Evolutionary conservation across 2,329 filamentous ascomycete species (phyloP).

Genomic region (Microthyrium microscopicum): DNA sequence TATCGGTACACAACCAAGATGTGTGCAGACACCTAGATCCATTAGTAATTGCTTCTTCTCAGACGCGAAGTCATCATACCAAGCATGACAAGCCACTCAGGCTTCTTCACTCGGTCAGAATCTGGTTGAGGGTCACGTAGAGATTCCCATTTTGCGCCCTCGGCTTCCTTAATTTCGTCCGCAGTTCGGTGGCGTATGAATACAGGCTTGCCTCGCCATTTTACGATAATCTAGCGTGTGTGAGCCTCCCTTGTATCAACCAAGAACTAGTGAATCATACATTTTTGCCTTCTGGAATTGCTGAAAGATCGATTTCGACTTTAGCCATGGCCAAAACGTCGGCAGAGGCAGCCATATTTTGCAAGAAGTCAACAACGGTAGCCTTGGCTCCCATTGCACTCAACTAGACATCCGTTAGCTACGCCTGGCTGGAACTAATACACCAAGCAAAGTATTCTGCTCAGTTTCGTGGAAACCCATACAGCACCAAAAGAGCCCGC

Average conservation of each 20-base stretch:
- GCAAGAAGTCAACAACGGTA: conserved; percentile 93
- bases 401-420: too few species aligned
- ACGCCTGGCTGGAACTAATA: too few species aligned
- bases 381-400: conserved; percentile 91
- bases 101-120: conserved; percentile 87
- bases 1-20: conserved; percentile 97
- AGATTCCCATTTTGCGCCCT: conserved; percentile 64
- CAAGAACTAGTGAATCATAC: conserved; percentile 27
- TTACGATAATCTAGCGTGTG: conserved; percentile 68
- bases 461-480: too few species aligned
- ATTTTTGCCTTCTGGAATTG: conserved; percentile 99
- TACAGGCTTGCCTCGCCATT: conserved; percentile 99
- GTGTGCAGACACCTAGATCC: conserved; percentile 77
- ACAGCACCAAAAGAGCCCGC: conserved; percentile 88
- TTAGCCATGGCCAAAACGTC: conserved; percentile 98
- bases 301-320: conserved; percentile 85
- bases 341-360: conserved; percentile 99
- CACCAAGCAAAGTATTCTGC: too few species aligned
- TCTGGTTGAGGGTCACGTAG: conserved; percentile 88
- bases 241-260: background rate
- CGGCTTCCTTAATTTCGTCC: conserved; percentile 86
- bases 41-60: conserved; percentile 13
- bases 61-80: conserved; percentile 38
- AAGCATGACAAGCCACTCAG: conserved; percentile 98
- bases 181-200: conserved; percentile 97